A percentile compares a stretch with the other conserved stretches of the same genome.
These are phyloP conservation scores for Rhodotorula glutinis DNA, from an alignment of 1,284 basidiomycete genomes.

Conservation along the genomic window DNA sequence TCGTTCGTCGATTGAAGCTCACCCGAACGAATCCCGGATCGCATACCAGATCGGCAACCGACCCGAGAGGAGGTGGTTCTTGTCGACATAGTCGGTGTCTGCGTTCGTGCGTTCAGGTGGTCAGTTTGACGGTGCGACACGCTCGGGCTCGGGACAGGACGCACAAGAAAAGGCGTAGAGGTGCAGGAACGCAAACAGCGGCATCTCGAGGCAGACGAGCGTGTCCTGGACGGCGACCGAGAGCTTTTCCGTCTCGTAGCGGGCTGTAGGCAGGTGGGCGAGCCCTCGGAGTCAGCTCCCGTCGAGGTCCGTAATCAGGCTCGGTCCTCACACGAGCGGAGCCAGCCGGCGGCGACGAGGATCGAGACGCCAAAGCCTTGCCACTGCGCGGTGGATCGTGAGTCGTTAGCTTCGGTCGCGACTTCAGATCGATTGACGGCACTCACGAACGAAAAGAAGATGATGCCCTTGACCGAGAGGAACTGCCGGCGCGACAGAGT, in stretches of 20 bases:
- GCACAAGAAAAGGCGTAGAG: constrained; percentile 48
- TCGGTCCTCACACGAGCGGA: constrained; percentile 52
- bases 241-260: constrained; percentile 90
- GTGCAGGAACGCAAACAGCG: constrained; percentile 90
- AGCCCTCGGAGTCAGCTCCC: too few relatives aligned
- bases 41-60: constrained; percentile 84
- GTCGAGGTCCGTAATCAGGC: too few relatives aligned
- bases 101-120: constrained; percentile 46
- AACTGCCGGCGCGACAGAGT: constrained; percentile 62
- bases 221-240: constrained; percentile 84
- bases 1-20: too few relatives aligned
- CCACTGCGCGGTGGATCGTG: too few relatives aligned
- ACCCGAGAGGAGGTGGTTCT: constrained; percentile 64
- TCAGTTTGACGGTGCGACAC: too few relatives aligned
- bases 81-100: constrained; percentile 70
- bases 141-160: too few relatives aligned
- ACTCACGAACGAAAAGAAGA: constrained; percentile 79
- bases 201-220: constrained; percentile 95
- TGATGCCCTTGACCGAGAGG: constrained; percentile 92
- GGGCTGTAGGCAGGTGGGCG: constrained; percentile 74
- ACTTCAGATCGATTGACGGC: too few relatives aligned
- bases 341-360: constrained; percentile 74
- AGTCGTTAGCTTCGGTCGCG: too few relatives aligned
- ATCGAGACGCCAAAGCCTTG: constrained; percentile 83
- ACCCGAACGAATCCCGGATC: constrained; percentile 60